Conservation (phyloP, 352 stramenopile genomes). For the Globisporangium spiculum region DNA sequence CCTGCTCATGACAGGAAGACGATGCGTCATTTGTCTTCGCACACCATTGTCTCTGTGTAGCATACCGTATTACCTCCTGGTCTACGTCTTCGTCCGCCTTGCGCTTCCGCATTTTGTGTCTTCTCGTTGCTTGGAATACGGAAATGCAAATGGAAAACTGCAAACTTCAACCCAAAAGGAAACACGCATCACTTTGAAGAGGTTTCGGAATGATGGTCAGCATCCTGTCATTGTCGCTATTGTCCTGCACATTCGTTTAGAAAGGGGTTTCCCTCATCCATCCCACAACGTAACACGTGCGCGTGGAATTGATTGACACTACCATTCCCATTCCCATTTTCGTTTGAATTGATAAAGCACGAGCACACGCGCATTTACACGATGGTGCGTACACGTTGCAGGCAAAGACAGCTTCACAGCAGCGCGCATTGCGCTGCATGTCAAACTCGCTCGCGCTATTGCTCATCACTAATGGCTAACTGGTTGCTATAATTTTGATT, state of each 20-base stretch:
- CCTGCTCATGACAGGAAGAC: not conserved
- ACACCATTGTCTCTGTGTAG: slow-evolving; percentile 12
- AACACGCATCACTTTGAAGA: slow-evolving; percentile 10
- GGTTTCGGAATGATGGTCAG: slow-evolving; percentile 6
- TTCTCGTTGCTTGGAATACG: slow-evolving; percentile 2
- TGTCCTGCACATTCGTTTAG: slow-evolving; percentile 15
- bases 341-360: slow-evolving; percentile 4
- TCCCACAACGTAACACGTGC: not conserved
- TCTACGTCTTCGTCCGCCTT: not conserved
- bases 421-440: not conserved
- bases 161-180: slow-evolving; percentile 12
- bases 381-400: not conserved
- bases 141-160: slow-evolving; percentile 14
- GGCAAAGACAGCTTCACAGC: not conserved
- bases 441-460: not conserved
- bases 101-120: slow-evolving; percentile 17
- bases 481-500: not conserved
- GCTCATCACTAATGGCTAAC: not conserved
- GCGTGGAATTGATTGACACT: not conserved
- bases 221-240: not conserved
- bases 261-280: slow-evolving; percentile 12
- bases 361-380: not conserved
- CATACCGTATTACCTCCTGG: not conserved
- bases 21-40: not conserved
- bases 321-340: slow-evolving; percentile 2